These are phyloP conservation scores for Cladosporium colombiae DNA, from an alignment of 2,329 filamentous ascomycete species.

Conservation along the genomic window DNA sequence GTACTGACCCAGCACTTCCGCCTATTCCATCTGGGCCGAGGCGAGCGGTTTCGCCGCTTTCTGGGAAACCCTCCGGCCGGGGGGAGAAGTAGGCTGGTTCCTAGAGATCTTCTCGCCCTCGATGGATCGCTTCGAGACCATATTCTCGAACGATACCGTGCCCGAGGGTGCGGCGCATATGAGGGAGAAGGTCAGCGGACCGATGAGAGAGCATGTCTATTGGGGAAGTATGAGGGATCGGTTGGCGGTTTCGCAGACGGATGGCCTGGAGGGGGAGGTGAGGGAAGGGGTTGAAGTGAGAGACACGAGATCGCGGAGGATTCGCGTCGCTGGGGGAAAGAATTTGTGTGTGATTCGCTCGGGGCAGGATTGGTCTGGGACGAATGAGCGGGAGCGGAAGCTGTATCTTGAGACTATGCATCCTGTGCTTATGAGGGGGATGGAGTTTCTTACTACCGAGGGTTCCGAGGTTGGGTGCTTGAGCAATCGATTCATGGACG, in stretches of 20 bases:
- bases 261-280: conserved; percentile 36
- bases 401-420: conserved; percentile 51
- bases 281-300: not conserved
- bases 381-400: conserved; percentile 43
- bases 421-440: conserved; percentile 46
- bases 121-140: conserved; percentile 47
- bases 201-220: conserved; percentile 48
- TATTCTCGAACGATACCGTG: conserved; percentile 42
- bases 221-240: conserved; percentile 52
- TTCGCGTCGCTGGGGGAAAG: conserved; percentile 40
- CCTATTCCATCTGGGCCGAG: conserved; percentile 37
- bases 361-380: conserved; percentile 49
- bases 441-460: conserved; percentile 48
- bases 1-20: conserved; percentile 41
- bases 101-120: conserved; percentile 46
- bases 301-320: conserved; percentile 24
- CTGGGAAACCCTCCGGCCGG: conserved; percentile 38
- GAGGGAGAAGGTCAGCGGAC: conserved; percentile 40
- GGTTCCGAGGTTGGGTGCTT: conserved; percentile 48
- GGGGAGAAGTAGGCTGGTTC: conserved; percentile 44
- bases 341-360: conserved; percentile 50
- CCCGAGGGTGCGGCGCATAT: conserved; percentile 47
- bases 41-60: conserved; percentile 42
- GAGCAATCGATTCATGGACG: conserved; percentile 48
- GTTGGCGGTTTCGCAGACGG: conserved; percentile 42